A percentile compares a stretch with the other conserved stretches of the same genome.
Conservation (phyloP, 2,329 filamentous ascomycete species). For the Hypoxylon sp. region DNA sequence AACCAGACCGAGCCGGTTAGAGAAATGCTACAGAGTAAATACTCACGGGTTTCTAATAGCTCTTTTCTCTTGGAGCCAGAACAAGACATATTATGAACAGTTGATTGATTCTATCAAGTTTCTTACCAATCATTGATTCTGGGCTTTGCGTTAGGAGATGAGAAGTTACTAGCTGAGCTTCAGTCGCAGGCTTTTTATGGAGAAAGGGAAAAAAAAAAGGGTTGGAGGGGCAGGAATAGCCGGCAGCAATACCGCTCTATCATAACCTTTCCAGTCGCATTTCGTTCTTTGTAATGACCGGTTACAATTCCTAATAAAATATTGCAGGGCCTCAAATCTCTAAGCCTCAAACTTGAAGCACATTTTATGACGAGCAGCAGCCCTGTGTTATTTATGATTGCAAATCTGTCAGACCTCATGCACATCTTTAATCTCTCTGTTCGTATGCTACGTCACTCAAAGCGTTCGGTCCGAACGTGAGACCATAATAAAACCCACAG, state of each 20-base stretch:
- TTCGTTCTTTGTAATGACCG: neutral
- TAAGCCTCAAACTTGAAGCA: constrained; percentile 1
- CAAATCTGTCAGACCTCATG: constrained; percentile 8
- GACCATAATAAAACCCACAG: constrained; percentile 16
- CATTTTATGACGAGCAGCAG: constrained; percentile 14
- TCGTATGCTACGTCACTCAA: constrained; percentile 21
- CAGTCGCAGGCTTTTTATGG: constrained; percentile 1
- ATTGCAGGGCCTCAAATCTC: constrained; percentile 1
- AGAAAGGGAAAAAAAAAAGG: neutral
- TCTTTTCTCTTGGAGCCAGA: neutral
- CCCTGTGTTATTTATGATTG: constrained; percentile 10
- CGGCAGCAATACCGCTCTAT: neutral
- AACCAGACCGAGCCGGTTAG: neutral
- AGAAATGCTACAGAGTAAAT: neutral
- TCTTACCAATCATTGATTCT: neutral
- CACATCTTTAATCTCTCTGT: constrained; percentile 37
- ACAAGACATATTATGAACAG: neutral
- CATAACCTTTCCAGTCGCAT: neutral
- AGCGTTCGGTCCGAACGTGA: constrained; percentile 24
- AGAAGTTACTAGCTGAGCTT: neutral
- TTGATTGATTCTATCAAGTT: neutral
- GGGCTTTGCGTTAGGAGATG: neutral
- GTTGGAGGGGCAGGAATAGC: neutral
- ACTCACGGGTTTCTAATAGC: neutral
- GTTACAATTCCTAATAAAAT: constrained; percentile 1